A percentile compares a stretch with the other conserved stretches of the same genome.
phyloP scores from a whole-genome alignment of 345 rosid genomes.

The Cochlearia excelsa region DNA sequence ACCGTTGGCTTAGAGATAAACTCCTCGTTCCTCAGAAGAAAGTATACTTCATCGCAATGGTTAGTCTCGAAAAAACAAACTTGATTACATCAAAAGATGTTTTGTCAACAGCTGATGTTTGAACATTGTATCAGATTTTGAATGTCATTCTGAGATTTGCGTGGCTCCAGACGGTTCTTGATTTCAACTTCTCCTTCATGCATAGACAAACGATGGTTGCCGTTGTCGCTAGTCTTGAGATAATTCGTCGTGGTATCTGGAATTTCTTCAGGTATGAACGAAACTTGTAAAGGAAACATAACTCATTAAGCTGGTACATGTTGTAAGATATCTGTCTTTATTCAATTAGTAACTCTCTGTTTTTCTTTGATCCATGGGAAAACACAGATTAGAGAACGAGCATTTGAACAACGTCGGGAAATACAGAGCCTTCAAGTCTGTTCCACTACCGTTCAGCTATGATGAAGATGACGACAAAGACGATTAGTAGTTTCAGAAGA shows the following conservation, averaged over 20 bases:
- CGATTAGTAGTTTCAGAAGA: conserved; percentile 25
- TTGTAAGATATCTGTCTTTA: neutral
- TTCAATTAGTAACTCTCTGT: neutral
- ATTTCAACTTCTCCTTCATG: conserved; percentile 36
- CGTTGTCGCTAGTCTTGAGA: conserved; percentile 67
- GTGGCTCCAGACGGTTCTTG: conserved; percentile 63
- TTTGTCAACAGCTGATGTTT: conserved; percentile 18
- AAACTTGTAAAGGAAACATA: neutral
- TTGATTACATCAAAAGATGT: conserved; percentile 5
- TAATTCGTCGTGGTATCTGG: conserved; percentile 71
- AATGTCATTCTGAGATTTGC: conserved; percentile 63
- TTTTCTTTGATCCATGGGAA: conserved; percentile 21
- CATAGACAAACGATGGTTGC: conserved; percentile 44
- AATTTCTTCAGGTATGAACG: conserved; percentile 57
- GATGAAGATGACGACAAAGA: conserved; percentile 45
- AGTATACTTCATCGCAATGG: conserved; percentile 56
- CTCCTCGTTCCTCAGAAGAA: conserved; percentile 56
- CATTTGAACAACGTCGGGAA: conserved; percentile 62
- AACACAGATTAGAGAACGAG: conserved; percentile 63
- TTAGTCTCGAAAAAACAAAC: conserved; percentile 31
- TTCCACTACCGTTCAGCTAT: conserved; percentile 62
- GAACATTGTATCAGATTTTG: conserved; percentile 38
- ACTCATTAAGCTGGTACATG: neutral
- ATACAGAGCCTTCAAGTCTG: conserved; percentile 60
- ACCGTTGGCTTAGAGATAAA: conserved; percentile 65